Conservation (phyloP, 2,329 filamentous ascomycete genomes). For the Parafenestella ontariensis region DNA sequence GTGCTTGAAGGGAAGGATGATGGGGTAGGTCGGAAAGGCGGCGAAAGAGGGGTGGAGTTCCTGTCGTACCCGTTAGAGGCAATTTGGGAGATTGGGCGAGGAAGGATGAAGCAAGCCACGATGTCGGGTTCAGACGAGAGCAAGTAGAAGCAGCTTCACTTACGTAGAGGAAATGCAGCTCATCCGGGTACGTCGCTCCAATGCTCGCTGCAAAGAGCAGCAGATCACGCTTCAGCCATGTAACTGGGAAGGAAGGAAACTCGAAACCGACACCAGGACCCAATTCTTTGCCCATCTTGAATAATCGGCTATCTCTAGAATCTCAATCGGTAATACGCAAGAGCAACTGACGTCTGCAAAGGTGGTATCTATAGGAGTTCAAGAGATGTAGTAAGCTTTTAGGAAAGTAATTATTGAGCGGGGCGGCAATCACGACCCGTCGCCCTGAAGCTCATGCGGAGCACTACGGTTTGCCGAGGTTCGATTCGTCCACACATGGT, state of each 20-base stretch:
- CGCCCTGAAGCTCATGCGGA: slow-evolving; percentile 30
- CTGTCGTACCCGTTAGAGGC: slow-evolving; percentile 53
- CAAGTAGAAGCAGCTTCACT: slow-evolving; percentile 28
- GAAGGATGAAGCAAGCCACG: neutral
- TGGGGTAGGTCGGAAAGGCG: slow-evolving; percentile 87
- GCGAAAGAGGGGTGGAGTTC: slow-evolving; percentile 87
- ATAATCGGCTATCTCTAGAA: neutral
- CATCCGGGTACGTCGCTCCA: slow-evolving; percentile 76
- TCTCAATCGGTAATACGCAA: neutral
- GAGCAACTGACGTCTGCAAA: neutral
- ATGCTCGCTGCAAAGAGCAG: slow-evolving; percentile 92
- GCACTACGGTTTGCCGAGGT: slow-evolving; percentile 43
- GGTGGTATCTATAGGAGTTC: neutral
- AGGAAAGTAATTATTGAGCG: slow-evolving; percentile 28
- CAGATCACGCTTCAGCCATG: slow-evolving; percentile 87
- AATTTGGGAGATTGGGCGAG: neutral
- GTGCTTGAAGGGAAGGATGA: slow-evolving; percentile 84
- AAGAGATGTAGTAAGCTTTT: slow-evolving; percentile 14
- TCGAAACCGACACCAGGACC: slow-evolving; percentile 73
- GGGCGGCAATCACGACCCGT: slow-evolving; percentile 33
- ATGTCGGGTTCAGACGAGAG: neutral
- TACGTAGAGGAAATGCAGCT: slow-evolving; percentile 93
- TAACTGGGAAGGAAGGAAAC: slow-evolving; percentile 76
- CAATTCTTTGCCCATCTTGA: slow-evolving; percentile 41
- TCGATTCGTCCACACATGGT: slow-evolving; percentile 30